Evolutionary conservation across 441 rosid genomes (phyloP), one percentile per base, ranked within the genome.

Genomic region (Metrosideros polymorpha): DNA sequence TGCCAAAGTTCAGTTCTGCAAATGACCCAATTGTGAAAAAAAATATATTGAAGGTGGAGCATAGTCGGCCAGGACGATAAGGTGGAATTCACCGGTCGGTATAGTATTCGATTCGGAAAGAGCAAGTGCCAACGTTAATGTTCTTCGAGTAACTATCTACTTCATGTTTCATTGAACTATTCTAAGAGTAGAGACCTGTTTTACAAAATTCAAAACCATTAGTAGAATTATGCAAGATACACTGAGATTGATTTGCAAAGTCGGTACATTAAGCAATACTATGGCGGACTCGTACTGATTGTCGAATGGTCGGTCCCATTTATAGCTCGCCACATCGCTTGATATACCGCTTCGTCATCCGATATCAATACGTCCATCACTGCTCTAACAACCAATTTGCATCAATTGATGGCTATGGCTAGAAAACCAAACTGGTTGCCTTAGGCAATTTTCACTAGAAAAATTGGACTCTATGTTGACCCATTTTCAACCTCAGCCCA

Each of bases 91-190:
- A 5, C 3, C 13, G 32, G 45, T 19, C 12, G 1, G 27, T 66
- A 3, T 30, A 2, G 76, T 30, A 63, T 61, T 1, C 42, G 3
- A 18, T 35, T 63, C 12, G 32, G 22, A 63, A 32, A 66, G 7
- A 5, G 45, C 13, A 0, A 10, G 6, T 59, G 29, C 3, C 66
- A n/a, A 57, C 4, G 12, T 2, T 29, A 29, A 59, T 3, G 22
- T 59, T 29, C 10, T 59, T 59, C 10, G 0, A 15, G 39, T 59
- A 9, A 2, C 10, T 3, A 29, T 59, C 5, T 29, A 15, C 27
- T 18, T 30, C 14, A 29, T 29, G 0, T 29, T 59, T 59, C 39
- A 29, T 15, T 59, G 52, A 50, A 13, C 52, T 50, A 13, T 4
- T 45, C 49, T 52, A 52, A 52, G 25, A 52, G 25, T 19, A 22